A percentile compares a stretch with the other conserved stretches of the same genome.
Evolutionary conservation across 2,329 filamentous ascomycete species (phyloP).

Genomic region (Cercospora sp.): DNA sequence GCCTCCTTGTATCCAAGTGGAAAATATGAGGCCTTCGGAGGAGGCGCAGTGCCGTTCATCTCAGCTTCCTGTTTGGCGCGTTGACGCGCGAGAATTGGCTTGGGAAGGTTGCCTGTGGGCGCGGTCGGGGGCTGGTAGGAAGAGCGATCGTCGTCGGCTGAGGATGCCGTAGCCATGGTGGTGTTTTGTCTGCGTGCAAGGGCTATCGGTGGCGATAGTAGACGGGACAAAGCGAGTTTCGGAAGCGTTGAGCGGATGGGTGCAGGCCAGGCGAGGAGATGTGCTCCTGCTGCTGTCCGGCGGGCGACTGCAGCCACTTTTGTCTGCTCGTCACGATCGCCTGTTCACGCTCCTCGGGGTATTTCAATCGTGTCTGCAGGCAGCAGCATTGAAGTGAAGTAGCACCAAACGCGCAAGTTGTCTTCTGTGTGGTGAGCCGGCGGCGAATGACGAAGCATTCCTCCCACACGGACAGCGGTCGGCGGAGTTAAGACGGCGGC

Average conservation of each 20-base stretch:
- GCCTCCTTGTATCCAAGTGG: slow-evolving; percentile 90
- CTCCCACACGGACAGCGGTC: not conserved
- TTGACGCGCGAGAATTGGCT: slow-evolving; percentile 36
- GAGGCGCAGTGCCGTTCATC: slow-evolving; percentile 17
- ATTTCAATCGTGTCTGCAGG: not conserved
- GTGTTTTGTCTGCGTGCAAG: slow-evolving; percentile 13
- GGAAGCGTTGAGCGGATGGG: not conserved
- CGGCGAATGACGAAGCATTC: slow-evolving; percentile 3
- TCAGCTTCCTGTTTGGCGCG: slow-evolving; percentile 34
- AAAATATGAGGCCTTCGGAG: slow-evolving; percentile 53
- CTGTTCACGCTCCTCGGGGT: not conserved
- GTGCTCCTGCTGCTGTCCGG: slow-evolving; percentile 9
- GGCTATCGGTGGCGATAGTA: not conserved
- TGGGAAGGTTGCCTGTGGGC: slow-evolving; percentile 18
- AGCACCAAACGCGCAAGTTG: not conserved
- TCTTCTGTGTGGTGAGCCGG: not conserved
- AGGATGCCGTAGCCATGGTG: slow-evolving; percentile 38
- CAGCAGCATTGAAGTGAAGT: slow-evolving; percentile 1
- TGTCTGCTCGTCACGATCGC: not conserved
- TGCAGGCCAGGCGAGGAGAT: slow-evolving; percentile 6
- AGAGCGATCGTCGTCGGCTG: slow-evolving; percentile 25
- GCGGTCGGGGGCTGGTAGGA: slow-evolving; percentile 16
- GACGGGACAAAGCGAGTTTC: not conserved
- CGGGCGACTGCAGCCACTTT: slow-evolving; percentile 11
- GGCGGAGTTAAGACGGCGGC: not conserved